Conservation (phyloP, 1,284 basidiomycete species). For the Leccinum fuscescens region DNA sequence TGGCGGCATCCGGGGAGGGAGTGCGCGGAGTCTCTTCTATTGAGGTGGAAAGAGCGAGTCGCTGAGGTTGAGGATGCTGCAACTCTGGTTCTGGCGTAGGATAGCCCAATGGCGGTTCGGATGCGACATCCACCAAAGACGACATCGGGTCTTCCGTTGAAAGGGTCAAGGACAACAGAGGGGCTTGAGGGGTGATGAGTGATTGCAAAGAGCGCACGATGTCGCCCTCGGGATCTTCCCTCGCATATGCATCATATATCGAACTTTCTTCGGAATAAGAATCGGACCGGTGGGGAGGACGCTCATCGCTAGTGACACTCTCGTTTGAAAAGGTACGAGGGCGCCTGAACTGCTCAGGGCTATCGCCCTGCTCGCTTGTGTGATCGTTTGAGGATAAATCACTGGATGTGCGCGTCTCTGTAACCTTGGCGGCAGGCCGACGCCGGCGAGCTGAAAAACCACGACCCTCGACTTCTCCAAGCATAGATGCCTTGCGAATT, state of each 20-base stretch:
- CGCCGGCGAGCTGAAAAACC: conserved; percentile 56
- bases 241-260: conserved; percentile 82
- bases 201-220: conserved; percentile 35
- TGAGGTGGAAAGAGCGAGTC: conserved; percentile 33
- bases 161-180: conserved; percentile 31
- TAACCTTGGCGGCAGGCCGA: conserved; percentile 29
- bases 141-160: conserved; percentile 31
- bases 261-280: conserved; percentile 75
- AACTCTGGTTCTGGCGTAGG: conserved; percentile 43
- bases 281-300: conserved; percentile 47
- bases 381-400: conserved; percentile 63
- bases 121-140: conserved; percentile 36
- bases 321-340: conserved; percentile 50
- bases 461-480: conserved; percentile 71
- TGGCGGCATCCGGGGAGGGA: conserved; percentile 40
- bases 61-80: conserved; percentile 55
- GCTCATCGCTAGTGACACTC: conserved; percentile 32
- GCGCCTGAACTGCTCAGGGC: conserved; percentile 34
- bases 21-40: conserved; percentile 43
- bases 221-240: conserved; percentile 52
- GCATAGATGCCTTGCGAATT: conserved; percentile 84
- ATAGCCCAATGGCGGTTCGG: conserved; percentile 14
- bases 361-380: conserved; percentile 61
- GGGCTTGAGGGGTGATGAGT: conserved; percentile 27
- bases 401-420: conserved; percentile 52